Evolutionary conservation across 2,329 filamentous ascomycete species (phyloP), one percentile per base, ranked within the genome.

Genomic region (Macroventuria anomochaeta): DNA sequence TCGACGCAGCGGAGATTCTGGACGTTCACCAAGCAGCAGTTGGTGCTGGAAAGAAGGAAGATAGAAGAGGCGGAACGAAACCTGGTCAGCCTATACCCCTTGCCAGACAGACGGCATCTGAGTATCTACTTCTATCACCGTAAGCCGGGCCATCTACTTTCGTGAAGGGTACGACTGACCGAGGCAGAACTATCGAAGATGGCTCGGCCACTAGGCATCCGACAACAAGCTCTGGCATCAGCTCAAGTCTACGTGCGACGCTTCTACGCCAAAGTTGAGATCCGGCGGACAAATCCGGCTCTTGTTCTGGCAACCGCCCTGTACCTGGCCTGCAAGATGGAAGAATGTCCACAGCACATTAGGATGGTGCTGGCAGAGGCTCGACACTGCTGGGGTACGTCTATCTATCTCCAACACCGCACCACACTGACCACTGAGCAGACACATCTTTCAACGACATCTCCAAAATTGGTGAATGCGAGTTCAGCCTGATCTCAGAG

Each of bases 291-390:
- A 40, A 99, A 97, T 67, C 92, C 93, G 3, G 96, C 96, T 71
- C 86, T 97, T 29, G 86, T 97, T 53, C 84, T 96, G 61, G 88
- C 92, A n/a, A 97, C 95, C 1, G 90, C 93, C 5, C 83, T 97
- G 56, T 99, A 99, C 74, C 81, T 99, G 29, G 93, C 95, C 17
- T 96, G 92, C 79, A 99, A 99, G 77, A 96, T 96, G 86, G 95
- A 99, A 75, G 95, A 99, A 75, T 93, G 88, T 43, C 95, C 95
- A 2, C 93, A 97, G 74, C 95, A 99, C 74, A 97, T 99, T 67
- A 86, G 95, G 25, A 84, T 96, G 59, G 88, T 99, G 53, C 88
- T 95, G 10, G 88, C 86, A 39, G 95, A 99, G 74, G 91, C 93
- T 3, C 87, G 91, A 28, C 85, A 88, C 53, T 82, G 96, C 46